A percentile compares a stretch with the other conserved stretches of the same genome.
These are phyloP conservation scores for Rhizophagus prolifer DNA, from an alignment of 192 early-diverging fungal genomes.

Conservation along the genomic window DNA sequence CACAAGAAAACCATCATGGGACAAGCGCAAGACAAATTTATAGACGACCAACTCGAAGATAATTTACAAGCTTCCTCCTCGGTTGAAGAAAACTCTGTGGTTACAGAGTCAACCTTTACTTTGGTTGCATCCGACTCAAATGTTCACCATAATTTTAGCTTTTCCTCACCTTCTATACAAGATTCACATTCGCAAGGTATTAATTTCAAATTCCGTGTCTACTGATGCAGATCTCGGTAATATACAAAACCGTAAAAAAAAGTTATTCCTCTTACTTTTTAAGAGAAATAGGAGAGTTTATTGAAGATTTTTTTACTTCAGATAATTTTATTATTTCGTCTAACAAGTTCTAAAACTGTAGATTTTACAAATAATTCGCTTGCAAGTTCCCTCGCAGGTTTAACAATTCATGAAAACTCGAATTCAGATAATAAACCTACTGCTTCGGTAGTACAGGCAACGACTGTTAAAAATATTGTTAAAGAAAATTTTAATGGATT, in stretches of 20 bases:
- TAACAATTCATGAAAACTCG: constrained; percentile 10
- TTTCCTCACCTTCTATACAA: constrained; percentile 3
- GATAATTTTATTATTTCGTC: constrained; percentile 18
- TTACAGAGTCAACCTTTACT: constrained; percentile 1
- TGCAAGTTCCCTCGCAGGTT: constrained; percentile 13
- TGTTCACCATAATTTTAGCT: constrained; percentile 8
- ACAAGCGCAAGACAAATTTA: constrained; percentile 13
- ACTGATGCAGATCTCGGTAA: neutral
- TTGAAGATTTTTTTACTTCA: constrained; percentile 2
- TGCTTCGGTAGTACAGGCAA: constrained; percentile 16
- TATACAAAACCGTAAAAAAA: neutral
- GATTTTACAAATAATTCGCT: constrained; percentile 25
- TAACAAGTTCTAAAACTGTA: constrained; percentile 11
- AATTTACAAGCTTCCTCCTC: neutral
- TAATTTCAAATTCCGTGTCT: constrained; percentile 7
- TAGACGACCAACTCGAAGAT: neutral
- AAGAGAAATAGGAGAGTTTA: neutral
- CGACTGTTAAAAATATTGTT: constrained; percentile 15
- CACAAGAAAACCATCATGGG: constrained; percentile 19
- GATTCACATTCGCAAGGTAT: neutral
- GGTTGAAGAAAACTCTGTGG: constrained; percentile 3
- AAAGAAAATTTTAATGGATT: neutral
- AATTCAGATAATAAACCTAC: neutral
- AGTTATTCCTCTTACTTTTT: neutral
- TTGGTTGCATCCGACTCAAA: constrained; percentile 5